Conservation (phyloP, 495 filamentous ascomycete genomes). For the Neurospora africana region DNA sequence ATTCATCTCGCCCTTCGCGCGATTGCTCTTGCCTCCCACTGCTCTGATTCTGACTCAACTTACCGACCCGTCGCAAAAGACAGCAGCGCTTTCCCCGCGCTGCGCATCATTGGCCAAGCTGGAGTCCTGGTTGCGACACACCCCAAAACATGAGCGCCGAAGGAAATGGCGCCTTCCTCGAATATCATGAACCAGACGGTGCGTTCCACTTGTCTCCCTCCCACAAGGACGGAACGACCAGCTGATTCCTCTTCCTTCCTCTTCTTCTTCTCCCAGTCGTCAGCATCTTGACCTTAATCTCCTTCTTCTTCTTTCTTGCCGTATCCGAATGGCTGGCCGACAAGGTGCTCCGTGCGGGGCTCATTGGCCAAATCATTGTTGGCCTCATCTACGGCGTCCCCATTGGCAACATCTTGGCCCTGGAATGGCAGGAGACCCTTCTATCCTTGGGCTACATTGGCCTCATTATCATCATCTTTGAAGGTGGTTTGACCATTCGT, state of each 20-base stretch:
- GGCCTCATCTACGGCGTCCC: conserved; percentile 63
- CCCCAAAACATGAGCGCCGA: neutral
- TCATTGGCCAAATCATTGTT: conserved; percentile 65
- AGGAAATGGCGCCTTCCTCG: conserved; percentile 11
- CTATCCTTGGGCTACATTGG: conserved; percentile 69
- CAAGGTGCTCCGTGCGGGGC: conserved; percentile 54
- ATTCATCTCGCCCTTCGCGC: neutral
- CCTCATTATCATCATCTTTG: conserved; percentile 62
- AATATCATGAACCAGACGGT: conserved; percentile 17
- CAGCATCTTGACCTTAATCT: conserved; percentile 47
- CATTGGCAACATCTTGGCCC: conserved; percentile 29
- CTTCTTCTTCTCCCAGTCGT: too few relatives aligned
- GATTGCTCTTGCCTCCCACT: neutral
- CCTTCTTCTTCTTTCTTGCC: conserved; percentile 60
- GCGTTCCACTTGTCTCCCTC: neutral
- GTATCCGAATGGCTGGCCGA: conserved; percentile 47
- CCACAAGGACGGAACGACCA: neutral
- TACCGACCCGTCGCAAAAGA: neutral
- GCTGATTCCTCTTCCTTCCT: neutral
- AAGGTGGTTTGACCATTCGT: conserved; percentile 62
- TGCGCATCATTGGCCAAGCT: neutral
- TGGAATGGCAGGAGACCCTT: conserved; percentile 49
- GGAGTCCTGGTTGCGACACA: neutral
- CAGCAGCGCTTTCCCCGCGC: neutral
- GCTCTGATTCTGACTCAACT: neutral